Evolutionary conservation across 225 moss, liverwort and hornwort species (phyloP).

Genomic region (Neckera pumila): DNA sequence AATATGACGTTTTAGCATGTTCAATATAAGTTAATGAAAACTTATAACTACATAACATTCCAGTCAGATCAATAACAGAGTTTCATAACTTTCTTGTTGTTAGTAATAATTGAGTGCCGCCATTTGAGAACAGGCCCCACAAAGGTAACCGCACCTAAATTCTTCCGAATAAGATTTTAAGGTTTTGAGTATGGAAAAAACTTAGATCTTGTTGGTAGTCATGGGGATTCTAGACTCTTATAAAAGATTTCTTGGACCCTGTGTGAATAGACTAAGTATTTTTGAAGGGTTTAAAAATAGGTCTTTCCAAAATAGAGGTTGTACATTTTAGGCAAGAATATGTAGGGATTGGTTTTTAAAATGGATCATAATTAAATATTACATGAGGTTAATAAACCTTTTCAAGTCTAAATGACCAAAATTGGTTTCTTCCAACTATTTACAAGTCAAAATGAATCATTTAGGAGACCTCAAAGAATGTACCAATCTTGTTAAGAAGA

Average conservation of each 20-base stretch:
- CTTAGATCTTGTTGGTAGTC: neutral
- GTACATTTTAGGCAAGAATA: neutral
- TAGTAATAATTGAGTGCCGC: neutral
- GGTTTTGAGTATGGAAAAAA: neutral
- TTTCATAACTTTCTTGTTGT: neutral
- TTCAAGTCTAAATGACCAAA: neutral
- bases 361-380: neutral
- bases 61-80: neutral
- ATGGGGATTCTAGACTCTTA: neutral
- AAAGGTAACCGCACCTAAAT: neutral
- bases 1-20: neutral
- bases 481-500: neutral
- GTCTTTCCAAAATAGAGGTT: too few species aligned
- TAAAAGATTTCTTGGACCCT: neutral
- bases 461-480: neutral
- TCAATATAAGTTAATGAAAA: neutral
- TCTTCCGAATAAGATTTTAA: neutral
- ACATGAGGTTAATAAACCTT: neutral
- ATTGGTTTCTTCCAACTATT: neutral
- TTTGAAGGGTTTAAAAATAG: neutral
- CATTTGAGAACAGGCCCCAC: neutral
- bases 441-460: neutral
- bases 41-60: neutral
- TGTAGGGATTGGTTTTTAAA: neutral
- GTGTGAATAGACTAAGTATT: neutral